phyloP scores from a whole-genome alignment of 163 green algal species.

The Volvox carteri region DNA sequence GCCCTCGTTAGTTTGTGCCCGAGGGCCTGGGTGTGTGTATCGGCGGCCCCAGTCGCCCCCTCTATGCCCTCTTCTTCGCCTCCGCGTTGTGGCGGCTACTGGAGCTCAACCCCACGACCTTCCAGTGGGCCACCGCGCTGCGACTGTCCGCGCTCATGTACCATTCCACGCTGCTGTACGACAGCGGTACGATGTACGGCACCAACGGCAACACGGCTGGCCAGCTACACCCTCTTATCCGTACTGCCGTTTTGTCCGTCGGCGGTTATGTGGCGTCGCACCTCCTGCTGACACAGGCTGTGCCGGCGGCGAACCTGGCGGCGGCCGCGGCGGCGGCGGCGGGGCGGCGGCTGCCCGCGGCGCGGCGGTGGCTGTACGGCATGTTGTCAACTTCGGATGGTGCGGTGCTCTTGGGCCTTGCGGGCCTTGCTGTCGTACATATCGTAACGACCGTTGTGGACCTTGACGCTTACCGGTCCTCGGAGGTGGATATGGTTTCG shows the following conservation, averaged over 20 bases:
- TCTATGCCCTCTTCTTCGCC: slow-evolving; percentile 31
- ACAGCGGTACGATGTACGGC: neutral
- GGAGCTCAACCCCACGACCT: slow-evolving; percentile 24
- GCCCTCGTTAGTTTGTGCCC: slow-evolving; percentile 43
- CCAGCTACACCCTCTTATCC: slow-evolving; percentile 48
- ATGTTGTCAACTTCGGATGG: slow-evolving; percentile 27
- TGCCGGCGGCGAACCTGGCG: slow-evolving; percentile 42
- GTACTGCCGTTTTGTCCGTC: slow-evolving; percentile 26
- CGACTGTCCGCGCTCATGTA: slow-evolving; percentile 39
- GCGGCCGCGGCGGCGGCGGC: neutral
- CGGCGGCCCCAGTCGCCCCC: slow-evolving; percentile 21
- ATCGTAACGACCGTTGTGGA: slow-evolving; percentile 30
- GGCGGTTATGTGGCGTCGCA: slow-evolving; percentile 42
- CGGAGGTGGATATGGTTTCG: slow-evolving; percentile 21
- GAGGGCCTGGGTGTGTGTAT: slow-evolving; percentile 52
- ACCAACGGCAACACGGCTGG: slow-evolving; percentile 12
- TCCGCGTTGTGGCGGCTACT: slow-evolving; percentile 52
- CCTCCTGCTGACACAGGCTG: slow-evolving; percentile 27
- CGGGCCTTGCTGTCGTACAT: slow-evolving; percentile 19
- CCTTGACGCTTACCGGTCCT: slow-evolving; percentile 1
- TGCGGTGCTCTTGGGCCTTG: slow-evolving; percentile 19
- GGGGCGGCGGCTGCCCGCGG: slow-evolving; percentile 13
- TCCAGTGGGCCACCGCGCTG: slow-evolving; percentile 48
- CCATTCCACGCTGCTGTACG: slow-evolving; percentile 39
- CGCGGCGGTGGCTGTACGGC: slow-evolving; percentile 15